Conservation (phyloP, 2,329 filamentous ascomycete genomes). For the Ophiognomonia clavigignenti-juglandacearum region DNA sequence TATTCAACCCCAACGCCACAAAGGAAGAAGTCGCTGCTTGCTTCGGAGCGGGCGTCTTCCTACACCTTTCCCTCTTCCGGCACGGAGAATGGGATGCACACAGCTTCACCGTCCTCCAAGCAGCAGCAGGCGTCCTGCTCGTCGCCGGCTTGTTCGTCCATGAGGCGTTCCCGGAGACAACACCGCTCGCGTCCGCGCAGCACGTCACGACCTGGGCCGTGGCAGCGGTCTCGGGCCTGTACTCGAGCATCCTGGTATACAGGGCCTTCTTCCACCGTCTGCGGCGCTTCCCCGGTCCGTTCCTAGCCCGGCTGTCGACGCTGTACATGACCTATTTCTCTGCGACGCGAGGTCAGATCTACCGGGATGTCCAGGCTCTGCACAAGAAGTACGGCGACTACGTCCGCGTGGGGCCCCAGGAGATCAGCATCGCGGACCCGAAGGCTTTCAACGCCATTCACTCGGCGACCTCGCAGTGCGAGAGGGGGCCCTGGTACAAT, state of each 20-base stretch:
- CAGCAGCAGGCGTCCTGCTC: neutral
- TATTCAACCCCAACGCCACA: neutral
- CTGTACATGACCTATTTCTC: constrained; percentile 18
- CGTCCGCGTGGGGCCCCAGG: constrained; percentile 23
- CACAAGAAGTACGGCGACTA: constrained; percentile 19
- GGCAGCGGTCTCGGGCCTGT: constrained; percentile 12
- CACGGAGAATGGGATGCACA: constrained; percentile 10
- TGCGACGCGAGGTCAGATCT: constrained; percentile 20
- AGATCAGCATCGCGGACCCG: constrained; percentile 27
- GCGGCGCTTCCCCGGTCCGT: constrained; percentile 1
- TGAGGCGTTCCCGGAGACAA: neutral
- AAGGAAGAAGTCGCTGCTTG: constrained; percentile 1
- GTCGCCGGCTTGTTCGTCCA: neutral
- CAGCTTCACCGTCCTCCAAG: constrained; percentile 10
- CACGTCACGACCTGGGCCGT: constrained; percentile 1
- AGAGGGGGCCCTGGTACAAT: constrained; percentile 30
- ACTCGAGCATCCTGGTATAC: constrained; percentile 20
- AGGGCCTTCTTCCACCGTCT: constrained; percentile 19
- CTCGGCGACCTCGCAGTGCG: constrained; percentile 23
- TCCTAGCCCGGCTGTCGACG: constrained; percentile 15
- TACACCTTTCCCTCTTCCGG: constrained; percentile 5
- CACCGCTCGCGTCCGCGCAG: neutral
- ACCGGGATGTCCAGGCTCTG: constrained; percentile 19
- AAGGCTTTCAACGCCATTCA: constrained; percentile 25
- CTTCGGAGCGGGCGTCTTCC: constrained; percentile 3